phyloP scores from a whole-genome alignment of 345 rosid species.

The Corymbia maculata region DNA sequence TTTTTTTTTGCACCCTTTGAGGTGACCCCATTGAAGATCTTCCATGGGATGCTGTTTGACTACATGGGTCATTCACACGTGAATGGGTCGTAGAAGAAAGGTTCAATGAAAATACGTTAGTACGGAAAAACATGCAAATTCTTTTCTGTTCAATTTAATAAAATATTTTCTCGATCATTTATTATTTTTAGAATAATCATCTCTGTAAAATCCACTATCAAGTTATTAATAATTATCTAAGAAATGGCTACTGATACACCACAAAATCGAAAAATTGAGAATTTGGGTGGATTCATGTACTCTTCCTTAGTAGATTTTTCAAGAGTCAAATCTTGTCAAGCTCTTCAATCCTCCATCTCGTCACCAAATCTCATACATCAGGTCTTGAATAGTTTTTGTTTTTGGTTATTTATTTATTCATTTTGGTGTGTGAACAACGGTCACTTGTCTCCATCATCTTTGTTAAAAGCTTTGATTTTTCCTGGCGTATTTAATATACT shows the following conservation, averaged over 20 bases:
- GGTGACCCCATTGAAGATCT: not conserved
- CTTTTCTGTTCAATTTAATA: not conserved
- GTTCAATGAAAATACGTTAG: not conserved
- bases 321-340: not conserved
- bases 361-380: not conserved
- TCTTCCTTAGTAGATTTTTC: not conserved
- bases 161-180: not conserved
- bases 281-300: not conserved
- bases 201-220: not conserved
- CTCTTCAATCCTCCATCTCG: not conserved
- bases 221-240: not conserved
- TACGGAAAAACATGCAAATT: not conserved
- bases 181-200: not conserved
- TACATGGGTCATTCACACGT: not conserved
- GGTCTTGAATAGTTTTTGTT: not conserved
- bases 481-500: not conserved
- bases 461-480: not conserved
- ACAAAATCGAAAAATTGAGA: not conserved
- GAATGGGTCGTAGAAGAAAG: not conserved
- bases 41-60: not conserved
- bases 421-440: not conserved
- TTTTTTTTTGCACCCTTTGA: not conserved
- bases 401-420: not conserved
- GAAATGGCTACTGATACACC: not conserved
- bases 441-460: not conserved